Evolutionary conservation across 768 basidiomycete genomes (phyloP), one percentile per base, ranked within the genome.

Genomic region (Daedaleopsis sinensis): DNA sequence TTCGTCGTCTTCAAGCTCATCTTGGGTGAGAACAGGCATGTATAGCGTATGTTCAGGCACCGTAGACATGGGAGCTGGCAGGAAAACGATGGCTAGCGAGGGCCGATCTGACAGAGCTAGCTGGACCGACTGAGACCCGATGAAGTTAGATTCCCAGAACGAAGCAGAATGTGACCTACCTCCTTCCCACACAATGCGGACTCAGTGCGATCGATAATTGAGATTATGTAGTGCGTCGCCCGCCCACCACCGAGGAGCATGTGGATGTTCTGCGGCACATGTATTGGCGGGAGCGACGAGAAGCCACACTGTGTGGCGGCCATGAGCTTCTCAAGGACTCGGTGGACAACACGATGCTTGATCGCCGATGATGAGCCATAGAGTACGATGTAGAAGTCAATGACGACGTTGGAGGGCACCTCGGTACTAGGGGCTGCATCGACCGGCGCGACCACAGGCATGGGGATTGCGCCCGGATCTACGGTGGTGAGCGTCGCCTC

Each of bases 61-160:
- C 1, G 76, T 68, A 49, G 57, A 62, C 11, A 73, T 70, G 59
- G 79, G 66, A 61, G 79, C 79, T 52, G 90, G 90, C 49, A 90
- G 73, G 73, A 84, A 89, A 58, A 91, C 76, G 61, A 92, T 77
- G 23, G 87, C 90, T 64, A 92, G 76, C 36, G 89, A 89, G 57
- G 86, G 67, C 77, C 74, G 54, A 73, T 74, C 59, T 72, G 67
- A 68, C 67, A 64, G 55, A 70, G 70, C 72, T 78, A 77, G 19
- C 61, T 71, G 68, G 68, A 69, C 72, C 72, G 78, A 73, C 82
- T 84, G 71, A 48, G 69, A 65, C 54, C 72, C 71, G 71, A 74
- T 74, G 76, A 73, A 77, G 74, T 76, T 71, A 73, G 73, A 66
- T 70, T 67, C 67, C 62, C 67, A 61, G 63, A 63, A 66, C 59